Evolutionary conservation across 495 filamentous ascomycete genomes (phyloP).

Genomic region (Aspergillus ellipticus): DNA sequence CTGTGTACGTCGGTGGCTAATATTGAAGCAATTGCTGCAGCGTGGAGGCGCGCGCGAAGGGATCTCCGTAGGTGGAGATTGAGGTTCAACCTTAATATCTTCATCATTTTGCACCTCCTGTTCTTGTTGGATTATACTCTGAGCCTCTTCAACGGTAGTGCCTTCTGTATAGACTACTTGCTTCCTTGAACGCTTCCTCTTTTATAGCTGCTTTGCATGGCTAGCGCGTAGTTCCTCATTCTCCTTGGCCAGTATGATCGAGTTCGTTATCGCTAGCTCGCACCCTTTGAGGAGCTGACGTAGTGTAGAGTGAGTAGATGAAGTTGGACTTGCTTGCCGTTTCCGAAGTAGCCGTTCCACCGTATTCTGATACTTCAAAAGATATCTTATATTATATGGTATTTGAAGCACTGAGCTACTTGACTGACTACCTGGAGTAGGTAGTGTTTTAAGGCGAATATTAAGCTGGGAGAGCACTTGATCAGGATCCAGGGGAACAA

Average conservation of each 20-base stretch:
- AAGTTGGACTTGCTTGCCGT: not conserved
- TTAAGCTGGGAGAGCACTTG: not conserved
- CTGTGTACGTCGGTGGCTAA: not conserved
- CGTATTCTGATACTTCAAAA: not conserved
- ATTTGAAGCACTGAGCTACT: not conserved
- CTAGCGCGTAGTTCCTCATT: not conserved
- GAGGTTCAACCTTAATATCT: not conserved
- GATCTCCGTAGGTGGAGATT: not conserved
- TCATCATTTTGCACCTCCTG: not conserved
- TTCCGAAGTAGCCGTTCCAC: not conserved
- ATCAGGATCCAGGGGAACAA: not conserved
- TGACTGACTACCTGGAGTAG: not conserved
- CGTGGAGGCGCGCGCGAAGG: not conserved
- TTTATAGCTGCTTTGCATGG: conserved; percentile 1
- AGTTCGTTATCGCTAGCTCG: not conserved
- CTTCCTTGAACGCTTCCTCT: not conserved
- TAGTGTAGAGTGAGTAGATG: not conserved
- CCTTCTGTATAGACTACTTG: not conserved
- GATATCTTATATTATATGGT: not conserved
- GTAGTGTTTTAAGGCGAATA: not conserved
- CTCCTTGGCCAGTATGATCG: not conserved
- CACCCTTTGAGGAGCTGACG: not conserved
- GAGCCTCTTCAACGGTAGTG: conserved; percentile 1
- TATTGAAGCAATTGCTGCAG: not conserved
- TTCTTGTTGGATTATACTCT: not conserved